These are phyloP conservation scores for Euphorbia celastroides DNA, from an alignment of 441 rosid species.

Conservation along the genomic window DNA sequence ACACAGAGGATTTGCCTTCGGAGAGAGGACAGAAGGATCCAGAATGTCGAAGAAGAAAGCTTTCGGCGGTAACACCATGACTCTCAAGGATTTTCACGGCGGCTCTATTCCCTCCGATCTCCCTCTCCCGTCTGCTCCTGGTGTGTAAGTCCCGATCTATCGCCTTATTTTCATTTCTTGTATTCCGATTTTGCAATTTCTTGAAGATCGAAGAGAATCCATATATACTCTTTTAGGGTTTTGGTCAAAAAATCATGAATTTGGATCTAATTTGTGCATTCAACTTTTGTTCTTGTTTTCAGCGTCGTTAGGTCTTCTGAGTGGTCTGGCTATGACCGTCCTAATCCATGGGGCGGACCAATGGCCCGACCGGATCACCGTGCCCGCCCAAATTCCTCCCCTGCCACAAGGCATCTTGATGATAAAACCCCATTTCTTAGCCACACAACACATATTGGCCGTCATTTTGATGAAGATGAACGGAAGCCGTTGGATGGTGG, in stretches of 20 bases:
- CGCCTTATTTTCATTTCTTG: background rate
- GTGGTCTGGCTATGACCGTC: conserved; percentile 54
- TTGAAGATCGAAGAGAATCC: conserved; percentile 11
- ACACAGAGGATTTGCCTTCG: too few species aligned
- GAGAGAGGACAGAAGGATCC: background rate
- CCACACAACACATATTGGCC: conserved; percentile 48
- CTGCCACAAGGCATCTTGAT: conserved; percentile 55
- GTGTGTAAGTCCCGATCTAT: conserved; percentile 51
- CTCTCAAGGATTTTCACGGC: conserved; percentile 88
- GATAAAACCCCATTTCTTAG: conserved; percentile 66
- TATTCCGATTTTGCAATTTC: background rate
- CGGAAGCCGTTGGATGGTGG: conserved; percentile 72
- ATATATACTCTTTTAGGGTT: conserved; percentile 15
- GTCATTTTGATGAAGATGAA: conserved; percentile 81
- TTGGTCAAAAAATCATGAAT: background rate
- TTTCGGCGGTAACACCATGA: conserved; percentile 64
- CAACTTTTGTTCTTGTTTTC: conserved; percentile 17
- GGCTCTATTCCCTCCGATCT: conserved; percentile 83
- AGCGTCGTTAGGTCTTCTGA: conserved; percentile 49
- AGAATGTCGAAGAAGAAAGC: conserved; percentile 87
- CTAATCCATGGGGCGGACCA: conserved; percentile 55
- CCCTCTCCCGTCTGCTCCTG: conserved; percentile 87
- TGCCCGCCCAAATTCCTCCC: conserved; percentile 57
- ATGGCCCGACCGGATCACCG: conserved; percentile 53
- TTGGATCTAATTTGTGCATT: conserved; percentile 17